A percentile compares a stretch with the other conserved stretches of the same genome.
These are phyloP conservation scores for Artemisia argyi DNA, from an alignment of 129 eudicot species.

Conservation along the genomic window DNA sequence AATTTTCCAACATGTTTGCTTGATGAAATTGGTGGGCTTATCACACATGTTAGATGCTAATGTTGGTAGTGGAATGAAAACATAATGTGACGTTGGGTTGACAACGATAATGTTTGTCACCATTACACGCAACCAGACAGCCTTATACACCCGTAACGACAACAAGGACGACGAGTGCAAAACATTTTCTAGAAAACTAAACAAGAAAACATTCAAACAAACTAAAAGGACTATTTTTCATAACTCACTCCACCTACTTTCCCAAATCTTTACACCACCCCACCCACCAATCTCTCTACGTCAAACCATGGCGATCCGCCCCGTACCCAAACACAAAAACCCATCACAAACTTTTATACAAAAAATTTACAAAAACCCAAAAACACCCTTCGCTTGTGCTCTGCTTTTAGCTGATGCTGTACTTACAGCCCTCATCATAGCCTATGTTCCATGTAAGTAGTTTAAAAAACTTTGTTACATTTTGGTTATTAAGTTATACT, in stretches of 20 bases:
- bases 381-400: constrained; percentile 41
- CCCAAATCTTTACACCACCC: background rate
- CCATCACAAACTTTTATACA: constrained; percentile 10
- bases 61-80: too few species aligned
- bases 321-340: constrained; percentile 23
- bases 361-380: constrained; percentile 36
- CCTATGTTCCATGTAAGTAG: constrained; percentile 74
- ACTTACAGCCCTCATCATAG: constrained; percentile 65
- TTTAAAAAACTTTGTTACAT: background rate
- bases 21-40: too few species aligned
- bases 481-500: background rate
- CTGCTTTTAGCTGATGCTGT: constrained; percentile 64
- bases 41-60: too few species aligned
- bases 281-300: constrained; percentile 11
- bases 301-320: constrained; percentile 40
- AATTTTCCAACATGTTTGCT: too few species aligned
- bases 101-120: too few species aligned
- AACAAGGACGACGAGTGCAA: background rate
- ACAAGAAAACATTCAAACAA: background rate
- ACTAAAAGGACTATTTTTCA: constrained; percentile 15
- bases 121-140: too few species aligned
- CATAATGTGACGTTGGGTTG: too few species aligned
- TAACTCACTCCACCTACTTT: background rate
- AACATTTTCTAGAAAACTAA: background rate
- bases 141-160: too few species aligned